A percentile compares a stretch with the other conserved stretches of the same genome.
Evolutionary conservation across 495 filamentous ascomycete species (phyloP).

Genomic region (Penicillium paxilli): DNA sequence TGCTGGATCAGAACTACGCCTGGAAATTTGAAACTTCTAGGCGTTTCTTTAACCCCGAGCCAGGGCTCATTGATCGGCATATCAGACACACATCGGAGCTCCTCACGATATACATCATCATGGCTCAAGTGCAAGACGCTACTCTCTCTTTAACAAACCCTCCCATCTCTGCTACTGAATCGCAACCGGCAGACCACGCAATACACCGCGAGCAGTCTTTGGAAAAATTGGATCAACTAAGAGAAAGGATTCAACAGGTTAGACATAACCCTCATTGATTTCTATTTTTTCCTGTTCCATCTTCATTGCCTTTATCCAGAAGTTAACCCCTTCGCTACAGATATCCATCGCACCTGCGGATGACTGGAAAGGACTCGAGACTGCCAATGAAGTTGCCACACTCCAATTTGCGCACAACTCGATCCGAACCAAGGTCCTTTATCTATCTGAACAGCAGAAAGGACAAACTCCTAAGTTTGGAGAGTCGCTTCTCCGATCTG

Average conservation of each 20-base stretch:
- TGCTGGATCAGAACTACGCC: slow-evolving; percentile 22
- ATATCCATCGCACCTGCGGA: neutral
- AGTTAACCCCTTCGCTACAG: neutral
- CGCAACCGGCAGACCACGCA: neutral
- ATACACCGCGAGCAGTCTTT: neutral
- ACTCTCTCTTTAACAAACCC: neutral
- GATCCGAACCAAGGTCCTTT: slow-evolving; percentile 17
- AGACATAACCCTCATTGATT: too few relatives aligned
- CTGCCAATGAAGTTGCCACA: slow-evolving; percentile 16
- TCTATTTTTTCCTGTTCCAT: neutral
- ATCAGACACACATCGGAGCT: slow-evolving; percentile 7
- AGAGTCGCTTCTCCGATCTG: slow-evolving; percentile 17
- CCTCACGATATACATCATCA: slow-evolving; percentile 15
- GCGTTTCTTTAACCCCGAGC: slow-evolving; percentile 5
- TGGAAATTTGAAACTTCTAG: slow-evolving; percentile 14
- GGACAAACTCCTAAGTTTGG: neutral
- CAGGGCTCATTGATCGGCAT: neutral
- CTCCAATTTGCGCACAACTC: slow-evolving; percentile 25
- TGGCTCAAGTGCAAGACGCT: slow-evolving; percentile 21
- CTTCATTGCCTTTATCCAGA: neutral
- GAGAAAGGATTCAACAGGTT: slow-evolving; percentile 14
- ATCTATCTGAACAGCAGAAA: slow-evolving; percentile 9
- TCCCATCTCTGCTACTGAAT: neutral
- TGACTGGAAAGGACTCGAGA: slow-evolving; percentile 21
- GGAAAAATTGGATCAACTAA: slow-evolving; percentile 12